Conservation (phyloP, 2,329 filamentous ascomycete species). For the Rutstroemia sydowiana region DNA sequence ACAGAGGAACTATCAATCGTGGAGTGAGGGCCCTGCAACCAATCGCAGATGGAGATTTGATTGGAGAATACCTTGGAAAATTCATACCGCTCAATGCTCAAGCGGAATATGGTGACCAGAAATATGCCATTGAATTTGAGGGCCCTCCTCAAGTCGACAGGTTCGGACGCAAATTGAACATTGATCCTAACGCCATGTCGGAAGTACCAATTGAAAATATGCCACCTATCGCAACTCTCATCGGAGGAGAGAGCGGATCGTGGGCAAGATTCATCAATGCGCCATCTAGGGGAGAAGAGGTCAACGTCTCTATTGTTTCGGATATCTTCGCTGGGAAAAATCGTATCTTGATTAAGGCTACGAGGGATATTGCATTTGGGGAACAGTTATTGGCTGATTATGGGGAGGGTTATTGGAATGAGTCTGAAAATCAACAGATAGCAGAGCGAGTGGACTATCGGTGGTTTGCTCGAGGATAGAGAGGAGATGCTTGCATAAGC, state of each 20-base stretch:
- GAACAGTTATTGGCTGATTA: constrained; percentile 2
- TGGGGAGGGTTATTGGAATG: background rate
- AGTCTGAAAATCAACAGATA: too few species aligned
- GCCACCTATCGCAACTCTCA: constrained; percentile 5
- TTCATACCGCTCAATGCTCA: constrained; percentile 5
- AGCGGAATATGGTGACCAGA: background rate
- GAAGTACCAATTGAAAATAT: background rate
- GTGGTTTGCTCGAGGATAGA: too few species aligned
- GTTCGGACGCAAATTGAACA: background rate
- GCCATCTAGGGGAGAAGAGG: background rate
- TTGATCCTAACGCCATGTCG: background rate
- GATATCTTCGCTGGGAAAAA: constrained; percentile 7
- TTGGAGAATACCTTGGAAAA: constrained; percentile 4
- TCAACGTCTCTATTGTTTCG: background rate
- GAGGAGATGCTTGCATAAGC: too few species aligned
- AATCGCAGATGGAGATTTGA: background rate
- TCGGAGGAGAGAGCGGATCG: constrained; percentile 1
- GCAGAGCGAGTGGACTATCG: too few species aligned
- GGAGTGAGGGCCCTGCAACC: constrained; percentile 1
- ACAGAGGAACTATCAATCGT: background rate
- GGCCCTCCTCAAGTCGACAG: constrained; percentile 1
- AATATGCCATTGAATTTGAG: background rate
- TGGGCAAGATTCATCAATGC: constrained; percentile 5
- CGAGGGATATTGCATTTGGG: constrained; percentile 7
- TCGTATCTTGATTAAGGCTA: background rate